These are phyloP conservation scores for Septoria petroselini DNA, from an alignment of 2,329 filamentous ascomycete genomes.

Conservation along the genomic window DNA sequence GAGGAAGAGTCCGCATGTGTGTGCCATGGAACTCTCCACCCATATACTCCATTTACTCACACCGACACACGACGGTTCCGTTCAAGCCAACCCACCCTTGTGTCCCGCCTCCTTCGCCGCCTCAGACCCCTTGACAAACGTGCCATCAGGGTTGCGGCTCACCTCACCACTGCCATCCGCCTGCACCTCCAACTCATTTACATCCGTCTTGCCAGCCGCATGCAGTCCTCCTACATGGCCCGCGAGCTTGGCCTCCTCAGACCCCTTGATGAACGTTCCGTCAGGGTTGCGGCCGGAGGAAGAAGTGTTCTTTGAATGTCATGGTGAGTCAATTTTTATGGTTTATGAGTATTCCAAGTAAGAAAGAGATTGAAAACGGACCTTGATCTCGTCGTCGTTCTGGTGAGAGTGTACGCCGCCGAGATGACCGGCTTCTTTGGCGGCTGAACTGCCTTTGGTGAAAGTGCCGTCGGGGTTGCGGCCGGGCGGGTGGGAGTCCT, in stretches of 20 bases:
- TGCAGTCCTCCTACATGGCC: conserved; percentile 28
- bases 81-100: conserved; percentile 24
- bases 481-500: conserved; percentile 23
- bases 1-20: too few relatives aligned
- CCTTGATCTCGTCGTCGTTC: conserved; percentile 5
- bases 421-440: conserved; percentile 27
- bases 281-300: conserved; percentile 32
- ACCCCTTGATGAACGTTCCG: conserved; percentile 28
- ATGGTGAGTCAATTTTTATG: neutral
- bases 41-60: too few relatives aligned
- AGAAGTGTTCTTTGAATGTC: too few relatives aligned
- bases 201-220: conserved; percentile 16
- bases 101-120: conserved; percentile 34
- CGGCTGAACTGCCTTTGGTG: conserved; percentile 26
- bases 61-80: too few relatives aligned
- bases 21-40: too few relatives aligned
- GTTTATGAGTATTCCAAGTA: too few relatives aligned
- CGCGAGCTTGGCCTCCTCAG: conserved; percentile 25
- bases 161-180: conserved; percentile 36
- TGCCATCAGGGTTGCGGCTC: conserved; percentile 35
- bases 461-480: conserved; percentile 30
- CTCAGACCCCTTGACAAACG: conserved; percentile 32
- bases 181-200: conserved; percentile 12
- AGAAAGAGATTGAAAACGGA: neutral
- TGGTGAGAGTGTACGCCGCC: conserved; percentile 24